phyloP scores from a whole-genome alignment of 108 stramenopile genomes.

The Epipyxis sp. region DNA sequence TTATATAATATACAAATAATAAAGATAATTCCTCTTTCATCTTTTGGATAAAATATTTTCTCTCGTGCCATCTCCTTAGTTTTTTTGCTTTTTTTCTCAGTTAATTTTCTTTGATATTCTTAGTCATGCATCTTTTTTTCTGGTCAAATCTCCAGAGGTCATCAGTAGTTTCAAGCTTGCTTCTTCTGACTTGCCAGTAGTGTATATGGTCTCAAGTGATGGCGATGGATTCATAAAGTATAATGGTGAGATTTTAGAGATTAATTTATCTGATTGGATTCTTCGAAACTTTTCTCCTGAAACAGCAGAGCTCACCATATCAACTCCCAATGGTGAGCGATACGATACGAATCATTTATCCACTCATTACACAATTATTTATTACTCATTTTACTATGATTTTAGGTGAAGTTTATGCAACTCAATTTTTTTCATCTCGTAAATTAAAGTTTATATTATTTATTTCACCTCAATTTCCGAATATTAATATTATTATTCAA shows the following conservation, averaged over 20 bases:
- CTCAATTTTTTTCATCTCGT: conserved; percentile 10
- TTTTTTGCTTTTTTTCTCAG: too few relatives aligned
- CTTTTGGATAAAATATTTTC: too few relatives aligned
- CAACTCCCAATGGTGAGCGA: not conserved
- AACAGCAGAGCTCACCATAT: not conserved
- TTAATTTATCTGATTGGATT: not conserved
- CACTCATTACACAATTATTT: not conserved
- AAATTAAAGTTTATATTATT: not conserved
- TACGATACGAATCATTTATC: not conserved
- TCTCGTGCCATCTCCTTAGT: too few relatives aligned
- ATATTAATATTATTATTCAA: not conserved
- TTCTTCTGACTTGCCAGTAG: not conserved
- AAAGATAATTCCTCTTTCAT: too few relatives aligned
- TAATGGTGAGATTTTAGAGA: not conserved
- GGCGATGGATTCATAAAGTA: conserved; percentile 1
- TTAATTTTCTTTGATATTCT: not conserved
- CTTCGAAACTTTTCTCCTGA: conserved; percentile 1
- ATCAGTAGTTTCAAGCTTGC: not conserved
- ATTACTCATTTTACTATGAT: not conserved
- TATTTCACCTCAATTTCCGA: not conserved
- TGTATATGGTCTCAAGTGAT: not conserved
- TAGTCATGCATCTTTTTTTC: not conserved
- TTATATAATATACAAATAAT: too few relatives aligned
- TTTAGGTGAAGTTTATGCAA: conserved; percentile 3
- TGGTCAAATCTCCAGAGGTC: not conserved